Conservation (phyloP, 768 basidiomycete species). For the Boletus rubroflammeus region DNA sequence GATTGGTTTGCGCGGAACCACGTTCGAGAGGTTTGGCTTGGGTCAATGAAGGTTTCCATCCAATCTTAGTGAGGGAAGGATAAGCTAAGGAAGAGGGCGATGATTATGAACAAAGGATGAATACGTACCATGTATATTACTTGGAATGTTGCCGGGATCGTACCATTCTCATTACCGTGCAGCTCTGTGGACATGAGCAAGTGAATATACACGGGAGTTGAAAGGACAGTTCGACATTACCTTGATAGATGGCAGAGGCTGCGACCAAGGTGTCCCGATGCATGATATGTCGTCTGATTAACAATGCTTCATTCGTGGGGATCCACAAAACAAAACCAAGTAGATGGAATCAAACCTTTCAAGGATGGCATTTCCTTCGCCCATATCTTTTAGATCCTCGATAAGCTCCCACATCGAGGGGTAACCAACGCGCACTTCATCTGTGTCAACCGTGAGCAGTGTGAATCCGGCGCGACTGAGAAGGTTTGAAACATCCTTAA, state of each 20-base stretch:
- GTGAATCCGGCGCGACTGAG: constrained; percentile 91
- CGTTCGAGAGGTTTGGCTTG: constrained; percentile 66
- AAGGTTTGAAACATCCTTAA: constrained; percentile 88
- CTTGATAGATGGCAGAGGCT: constrained; percentile 91
- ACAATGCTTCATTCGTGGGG: neutral
- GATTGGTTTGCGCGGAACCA: constrained; percentile 56
- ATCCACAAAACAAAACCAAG: neutral
- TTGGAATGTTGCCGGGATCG: constrained; percentile 93
- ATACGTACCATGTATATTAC: constrained; percentile 83
- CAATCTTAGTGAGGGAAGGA: constrained; percentile 50
- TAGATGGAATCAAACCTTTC: constrained; percentile 54
- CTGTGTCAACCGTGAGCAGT: constrained; percentile 89
- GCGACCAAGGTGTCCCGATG: constrained; percentile 87
- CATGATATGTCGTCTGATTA: constrained; percentile 56
- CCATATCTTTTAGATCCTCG: constrained; percentile 94
- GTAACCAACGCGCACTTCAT: constrained; percentile 87
- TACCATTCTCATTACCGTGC: constrained; percentile 80
- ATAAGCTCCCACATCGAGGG: constrained; percentile 96
- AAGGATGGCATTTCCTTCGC: constrained; percentile 88
- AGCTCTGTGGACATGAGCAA: constrained; percentile 53
- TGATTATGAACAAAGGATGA: neutral
- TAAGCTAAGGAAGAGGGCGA: neutral
- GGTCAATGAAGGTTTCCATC: constrained; percentile 71
- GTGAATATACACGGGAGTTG: neutral
- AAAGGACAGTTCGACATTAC: constrained; percentile 36